Evolutionary conservation across 2,329 filamentous ascomycete species (phyloP), one percentile per base, ranked within the genome.

Genomic region (Stachybotrys elegans): DNA sequence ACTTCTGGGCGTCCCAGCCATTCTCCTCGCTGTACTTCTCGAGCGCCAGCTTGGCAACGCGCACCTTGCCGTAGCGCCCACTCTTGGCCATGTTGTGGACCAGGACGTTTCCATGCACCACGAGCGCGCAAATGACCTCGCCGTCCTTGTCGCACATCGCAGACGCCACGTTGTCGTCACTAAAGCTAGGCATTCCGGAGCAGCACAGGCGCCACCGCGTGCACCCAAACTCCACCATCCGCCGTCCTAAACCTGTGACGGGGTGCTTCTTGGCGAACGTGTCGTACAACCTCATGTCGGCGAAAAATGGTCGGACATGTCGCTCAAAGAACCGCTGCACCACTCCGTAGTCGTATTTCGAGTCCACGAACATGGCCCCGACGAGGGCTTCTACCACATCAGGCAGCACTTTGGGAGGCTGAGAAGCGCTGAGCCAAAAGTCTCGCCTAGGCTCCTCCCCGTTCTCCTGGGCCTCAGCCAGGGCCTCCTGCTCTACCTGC

Each of bases 351-450:
- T 93, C 70, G 66, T 92, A 97, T 37, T 76, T 72, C 0, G 88
- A 86, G 63, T 98, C 93, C 11, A 98, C 86, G 60, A 97, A 97
- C 19, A 96, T 75, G 17, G 92, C 92, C 2, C 90, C 93, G 3
- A 96, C 69, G 55, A 90, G 93, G 0, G 92, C 81, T 71, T 98
- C 93, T 4, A 97, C 73, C 29, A 95, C 79, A 62, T 98, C 93
- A 0, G 91, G 81, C 6, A 97, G 78, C 43, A 69, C 75, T 56
- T 93, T 93, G 8, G 86, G 87, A 2, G 86, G 82, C 32, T 78
- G 71, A 14, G 70, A 72, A 9, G 77, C 73, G 12, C 71, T 67
- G 22, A 79, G 72, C 88, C 88, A 93, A 62, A 83, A 92, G 65
- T 88, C 79, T 37, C 61, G 62, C 3, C 68, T 70, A 9, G 60